Base-by-base conservation (phyloP, 2,329 filamentous ascomycete genomes). In the Venturia pyrina region DNA sequence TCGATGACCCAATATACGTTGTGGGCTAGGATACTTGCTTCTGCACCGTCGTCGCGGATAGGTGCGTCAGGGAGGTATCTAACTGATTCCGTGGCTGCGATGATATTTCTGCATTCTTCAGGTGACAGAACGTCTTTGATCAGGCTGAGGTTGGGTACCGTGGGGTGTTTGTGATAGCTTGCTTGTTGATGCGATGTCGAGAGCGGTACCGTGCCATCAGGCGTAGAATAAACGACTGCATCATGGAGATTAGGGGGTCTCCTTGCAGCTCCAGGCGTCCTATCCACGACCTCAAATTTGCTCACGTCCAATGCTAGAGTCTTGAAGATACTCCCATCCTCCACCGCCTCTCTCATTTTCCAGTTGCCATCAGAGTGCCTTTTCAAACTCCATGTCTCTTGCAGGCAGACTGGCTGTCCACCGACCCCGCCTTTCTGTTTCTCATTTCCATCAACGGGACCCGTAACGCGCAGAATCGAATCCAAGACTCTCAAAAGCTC, bases 1-100 rank as follows among this genome's bases (percentile, higher is more conserved):
- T 90, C 87, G 15, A 86, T 80, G 10, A 90, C 79, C 87, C 87
- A 90, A 77, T 89, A 89, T 70, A 90, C 89, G 73, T 89, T 90
- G 76, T 90, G 87, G 0, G 87, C 87, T 0, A 89, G 74, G 60
- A 89, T 82, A 70, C 85, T 88, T 32, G 81, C 80, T 64, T 77
- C 76, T 67, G 88, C 85, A 19, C 84, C 85, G 66, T 87, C 85
- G n/a, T 85, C 84, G 1, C 85, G 83, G 40, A 89, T 77, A 0
- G 87, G 87, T 0, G 86, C 85, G 70, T 90, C 88, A 0, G 88
- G 87, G 0, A 87, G 78, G 68, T 89, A 90, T 7, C 83, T 82
- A 59, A 89, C 82, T 0, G 80, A 79, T 72, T 90, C 88, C 5
- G 84, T 87, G 0, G 87, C 85, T 0, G 85, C 83, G 24, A 90